Conservation (phyloP, 441 rosid species). For the Iberis amara region DNA sequence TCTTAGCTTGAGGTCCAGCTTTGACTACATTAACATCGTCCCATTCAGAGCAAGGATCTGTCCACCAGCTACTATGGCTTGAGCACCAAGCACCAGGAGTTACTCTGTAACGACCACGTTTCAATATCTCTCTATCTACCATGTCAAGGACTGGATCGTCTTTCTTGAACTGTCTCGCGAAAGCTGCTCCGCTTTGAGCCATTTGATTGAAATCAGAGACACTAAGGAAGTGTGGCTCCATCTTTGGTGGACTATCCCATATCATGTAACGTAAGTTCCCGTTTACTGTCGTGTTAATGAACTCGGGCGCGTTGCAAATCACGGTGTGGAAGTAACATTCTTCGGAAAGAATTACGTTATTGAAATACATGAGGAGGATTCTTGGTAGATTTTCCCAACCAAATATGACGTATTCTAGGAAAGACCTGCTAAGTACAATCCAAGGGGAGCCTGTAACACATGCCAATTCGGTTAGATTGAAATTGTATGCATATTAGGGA, state of each 20-base stretch:
- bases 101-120: constrained; percentile 47
- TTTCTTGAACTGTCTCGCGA: constrained; percentile 62
- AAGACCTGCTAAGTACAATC: constrained; percentile 69
- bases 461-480: constrained; percentile 19
- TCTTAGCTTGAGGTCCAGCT: constrained; percentile 67
- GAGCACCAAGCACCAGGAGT: constrained; percentile 83
- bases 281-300: constrained; percentile 68
- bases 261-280: constrained; percentile 70
- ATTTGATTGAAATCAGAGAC: constrained; percentile 52
- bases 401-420: constrained; percentile 69
- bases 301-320: constrained; percentile 74
- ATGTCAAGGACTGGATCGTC: constrained; percentile 63
- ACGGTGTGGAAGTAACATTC: constrained; percentile 77
- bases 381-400: constrained; percentile 91
- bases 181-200: constrained; percentile 74
- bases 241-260: constrained; percentile 90
- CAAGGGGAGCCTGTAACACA: constrained; percentile 71
- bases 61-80: constrained; percentile 62
- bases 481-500: background rate
- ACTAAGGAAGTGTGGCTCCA: constrained; percentile 71
- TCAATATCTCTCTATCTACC: constrained; percentile 65
- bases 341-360: constrained; percentile 64
- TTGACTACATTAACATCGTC: constrained; percentile 64
- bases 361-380: constrained; percentile 76
- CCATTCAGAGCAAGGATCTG: constrained; percentile 86